Percentiles rank a stretch among this genome's conserved stretches.
These are phyloP conservation scores for Parathielavia hyrcaniae DNA, from an alignment of 495 filamentous ascomycete species.

Conservation along the genomic window DNA sequence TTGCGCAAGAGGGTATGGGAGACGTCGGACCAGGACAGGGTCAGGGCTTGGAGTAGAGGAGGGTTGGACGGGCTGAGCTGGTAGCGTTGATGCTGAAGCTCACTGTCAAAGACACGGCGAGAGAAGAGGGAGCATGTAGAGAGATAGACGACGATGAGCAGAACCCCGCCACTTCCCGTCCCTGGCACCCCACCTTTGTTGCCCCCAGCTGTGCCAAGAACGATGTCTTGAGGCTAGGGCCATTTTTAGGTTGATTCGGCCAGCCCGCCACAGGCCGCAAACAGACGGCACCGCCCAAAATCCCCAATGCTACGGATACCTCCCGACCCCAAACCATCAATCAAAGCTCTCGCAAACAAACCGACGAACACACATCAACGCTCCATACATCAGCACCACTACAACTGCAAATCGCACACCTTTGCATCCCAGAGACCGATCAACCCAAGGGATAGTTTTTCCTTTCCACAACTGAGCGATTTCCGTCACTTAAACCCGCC, in stretches of 20 bases:
- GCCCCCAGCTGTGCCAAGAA: neutral
- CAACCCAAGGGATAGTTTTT: neutral
- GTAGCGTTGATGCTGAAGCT: neutral
- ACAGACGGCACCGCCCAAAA: constrained; percentile 10
- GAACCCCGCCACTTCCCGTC: constrained; percentile 5
- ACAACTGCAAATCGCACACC: constrained; percentile 6
- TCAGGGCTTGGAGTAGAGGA: constrained; percentile 61
- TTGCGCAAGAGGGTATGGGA: constrained; percentile 60
- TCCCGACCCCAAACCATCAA: constrained; percentile 5
- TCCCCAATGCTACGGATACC: neutral
- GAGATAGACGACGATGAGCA: neutral
- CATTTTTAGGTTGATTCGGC: neutral
- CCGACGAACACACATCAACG: neutral
- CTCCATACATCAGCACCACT: neutral
- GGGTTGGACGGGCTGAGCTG: constrained; percentile 23
- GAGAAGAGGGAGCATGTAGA: neutral
- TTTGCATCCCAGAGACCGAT: neutral
- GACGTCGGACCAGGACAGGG: constrained; percentile 61
- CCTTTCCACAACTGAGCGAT: no score
- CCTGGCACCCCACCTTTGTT: neutral
- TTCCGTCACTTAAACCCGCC: neutral
- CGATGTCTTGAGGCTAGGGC: constrained; percentile 9
- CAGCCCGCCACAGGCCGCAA: constrained; percentile 5
- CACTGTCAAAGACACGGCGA: neutral
- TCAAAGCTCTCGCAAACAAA: neutral